Percentiles rank a stretch among this genome's conserved stretches.
Evolutionary conservation across 1,284 basidiomycete species (phyloP).

Genomic region (Marasmius fiardii): DNA sequence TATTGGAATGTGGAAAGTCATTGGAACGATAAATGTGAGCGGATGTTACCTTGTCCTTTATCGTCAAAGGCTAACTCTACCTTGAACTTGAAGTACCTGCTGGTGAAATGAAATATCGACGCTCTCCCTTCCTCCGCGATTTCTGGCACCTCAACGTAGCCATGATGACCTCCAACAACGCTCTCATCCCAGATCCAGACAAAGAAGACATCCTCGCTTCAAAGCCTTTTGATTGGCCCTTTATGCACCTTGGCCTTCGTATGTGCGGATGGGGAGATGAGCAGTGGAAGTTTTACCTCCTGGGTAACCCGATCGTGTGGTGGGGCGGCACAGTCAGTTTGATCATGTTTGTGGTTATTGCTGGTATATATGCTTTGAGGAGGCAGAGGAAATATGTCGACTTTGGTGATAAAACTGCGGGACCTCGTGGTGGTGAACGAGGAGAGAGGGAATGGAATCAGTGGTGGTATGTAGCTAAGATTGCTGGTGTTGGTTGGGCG

Average conservation of each 20-base stretch:
- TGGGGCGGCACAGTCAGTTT: constrained; percentile 80
- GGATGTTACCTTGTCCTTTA: constrained; percentile 1
- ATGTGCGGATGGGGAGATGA: constrained; percentile 97
- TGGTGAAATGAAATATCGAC: constrained; percentile 82
- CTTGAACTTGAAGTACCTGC: constrained; percentile 60
- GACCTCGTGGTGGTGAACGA: constrained; percentile 59
- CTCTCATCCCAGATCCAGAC: constrained; percentile 94
- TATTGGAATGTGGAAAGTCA: constrained; percentile 99
- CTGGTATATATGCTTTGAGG: constrained; percentile 76
- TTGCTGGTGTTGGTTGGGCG: constrained; percentile 90
- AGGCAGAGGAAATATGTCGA: constrained; percentile 80
- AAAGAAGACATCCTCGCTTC: constrained; percentile 98
- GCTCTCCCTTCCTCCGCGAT: constrained; percentile 92
- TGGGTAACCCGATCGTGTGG: constrained; percentile 93
- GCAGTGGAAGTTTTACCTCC: constrained; percentile 90
- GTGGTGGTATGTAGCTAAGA: constrained; percentile 90
- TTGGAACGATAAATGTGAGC: constrained; percentile 89
- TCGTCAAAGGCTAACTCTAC: constrained; percentile 1
- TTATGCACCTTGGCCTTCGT: constrained; percentile 81
- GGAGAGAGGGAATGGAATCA: constrained; percentile 84
- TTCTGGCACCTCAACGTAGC: constrained; percentile 99
- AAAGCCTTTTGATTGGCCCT: constrained; percentile 92
- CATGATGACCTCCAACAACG: constrained; percentile 99
- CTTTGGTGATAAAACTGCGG: constrained; percentile 50
- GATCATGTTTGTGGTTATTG: constrained; percentile 48